Evolutionary conservation across 2,329 filamentous ascomycete genomes (phyloP), one percentile per base, ranked within the genome.

Genomic region (Fusarium xyrophilum): DNA sequence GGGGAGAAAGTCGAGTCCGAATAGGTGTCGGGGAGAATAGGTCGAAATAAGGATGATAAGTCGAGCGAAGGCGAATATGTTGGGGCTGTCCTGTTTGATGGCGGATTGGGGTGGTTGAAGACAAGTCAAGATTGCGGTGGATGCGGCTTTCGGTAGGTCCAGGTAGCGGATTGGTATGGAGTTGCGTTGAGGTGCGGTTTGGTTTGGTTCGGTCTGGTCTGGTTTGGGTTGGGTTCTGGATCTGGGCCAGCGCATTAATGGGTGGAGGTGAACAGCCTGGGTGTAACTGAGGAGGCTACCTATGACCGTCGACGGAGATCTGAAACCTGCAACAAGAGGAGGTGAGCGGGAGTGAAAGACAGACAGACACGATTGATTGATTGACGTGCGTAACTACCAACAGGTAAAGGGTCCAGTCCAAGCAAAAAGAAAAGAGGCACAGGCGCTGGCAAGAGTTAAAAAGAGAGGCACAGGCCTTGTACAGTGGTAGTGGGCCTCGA

Each of bases 81-180:
- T 57, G 58, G 43, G 21, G 44, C 44, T 52, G 59, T 64, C 35
- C 50, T 46, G 60, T 33, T 43, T 48, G 60, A 68, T 69, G 66
- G 51, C 51, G 51, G 47, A 67, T 39, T 56, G 43, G 67, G 51
- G 59, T 64, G 63, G 58, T 67, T 32, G 48, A 58, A 64, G 55
- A 64, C 46, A 64, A 51, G 67, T 64, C 51, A 69, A 51, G 66
- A 67, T 67, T 64, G 62, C 51, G 63, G 67, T 69, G 65, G 65
- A 60, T 67, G 67, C 62, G 54, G 39, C 54, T 67, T 69, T 55
- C 42, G 59, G 66, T 63, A 67, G 54, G 46, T 53, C 28, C n/a
- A 63, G 63, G 63, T 67, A 59, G 62, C 63, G 56, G 66, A 66
- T 69, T 56, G 65, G 67, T 69, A 69, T 69, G 57, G 67, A 69